Conservation (phyloP, 345 rosid species). For the Rhodomyrtus tomentosa region DNA sequence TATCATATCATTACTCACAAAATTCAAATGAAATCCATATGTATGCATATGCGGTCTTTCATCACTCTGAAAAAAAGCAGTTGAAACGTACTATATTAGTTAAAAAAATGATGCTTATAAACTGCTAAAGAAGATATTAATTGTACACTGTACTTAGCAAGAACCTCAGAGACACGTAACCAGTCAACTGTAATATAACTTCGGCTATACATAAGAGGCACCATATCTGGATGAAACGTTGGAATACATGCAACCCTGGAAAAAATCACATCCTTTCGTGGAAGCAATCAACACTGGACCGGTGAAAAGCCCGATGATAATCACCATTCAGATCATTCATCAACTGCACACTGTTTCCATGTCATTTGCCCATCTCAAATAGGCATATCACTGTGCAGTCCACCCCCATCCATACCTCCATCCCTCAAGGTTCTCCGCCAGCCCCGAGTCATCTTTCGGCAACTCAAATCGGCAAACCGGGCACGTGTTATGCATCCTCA, state of each 20-base stretch:
- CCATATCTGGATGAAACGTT: background rate
- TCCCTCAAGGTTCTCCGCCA: background rate
- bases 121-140: background rate
- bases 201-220: background rate
- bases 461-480: constrained; percentile 41
- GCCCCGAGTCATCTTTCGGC: constrained; percentile 25
- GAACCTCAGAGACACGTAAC: background rate
- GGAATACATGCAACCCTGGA: background rate
- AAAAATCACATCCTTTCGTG: background rate
- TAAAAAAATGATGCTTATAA: background rate
- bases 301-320: background rate
- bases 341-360: background rate
- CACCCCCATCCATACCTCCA: background rate
- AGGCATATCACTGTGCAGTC: background rate
- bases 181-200: background rate
- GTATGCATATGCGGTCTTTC: background rate
- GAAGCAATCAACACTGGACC: background rate
- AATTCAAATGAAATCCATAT: background rate
- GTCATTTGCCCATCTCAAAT: background rate
- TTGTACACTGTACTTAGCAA: background rate
- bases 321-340: background rate
- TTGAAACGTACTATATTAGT: background rate
- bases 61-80: background rate
- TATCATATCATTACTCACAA: background rate
- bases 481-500: constrained; percentile 36